Conservation (phyloP, 306 rosid species). For the Ormosia emarginata region DNA sequence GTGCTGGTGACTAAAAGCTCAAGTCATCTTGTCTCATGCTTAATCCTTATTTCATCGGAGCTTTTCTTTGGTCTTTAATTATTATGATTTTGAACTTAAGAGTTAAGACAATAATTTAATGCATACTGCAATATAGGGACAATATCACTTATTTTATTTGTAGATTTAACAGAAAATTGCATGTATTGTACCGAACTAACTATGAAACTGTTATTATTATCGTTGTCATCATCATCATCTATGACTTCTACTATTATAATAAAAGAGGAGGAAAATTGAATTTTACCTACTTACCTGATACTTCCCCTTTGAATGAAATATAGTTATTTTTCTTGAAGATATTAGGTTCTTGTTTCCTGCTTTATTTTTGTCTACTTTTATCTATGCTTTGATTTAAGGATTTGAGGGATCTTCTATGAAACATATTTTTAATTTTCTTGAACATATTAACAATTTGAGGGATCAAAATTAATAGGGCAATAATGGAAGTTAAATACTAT, state of each 20-base stretch:
- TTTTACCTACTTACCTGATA: neutral
- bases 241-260: neutral
- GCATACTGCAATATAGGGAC: neutral
- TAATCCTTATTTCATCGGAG: neutral
- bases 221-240: neutral
- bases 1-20: conserved; percentile 6
- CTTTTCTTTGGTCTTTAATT: neutral
- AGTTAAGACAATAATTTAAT: neutral
- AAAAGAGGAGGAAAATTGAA: neutral
- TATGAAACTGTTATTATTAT: conserved; percentile 2
- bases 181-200: neutral
- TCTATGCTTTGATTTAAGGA: neutral
- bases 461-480: neutral
- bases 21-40: neutral
- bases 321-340: neutral
- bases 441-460: neutral
- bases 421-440: neutral
- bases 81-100: conserved; percentile 18
- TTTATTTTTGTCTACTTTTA: neutral
- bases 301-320: conserved; percentile 3
- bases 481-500: neutral
- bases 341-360: neutral
- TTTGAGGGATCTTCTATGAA: conserved; percentile 2
- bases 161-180: neutral
- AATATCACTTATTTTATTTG: neutral